Percentiles rank a stretch among this genome's conserved stretches.
These are phyloP conservation scores for Daedaleopsis sinensis DNA, from an alignment of 768 basidiomycete genomes.

Conservation along the genomic window DNA sequence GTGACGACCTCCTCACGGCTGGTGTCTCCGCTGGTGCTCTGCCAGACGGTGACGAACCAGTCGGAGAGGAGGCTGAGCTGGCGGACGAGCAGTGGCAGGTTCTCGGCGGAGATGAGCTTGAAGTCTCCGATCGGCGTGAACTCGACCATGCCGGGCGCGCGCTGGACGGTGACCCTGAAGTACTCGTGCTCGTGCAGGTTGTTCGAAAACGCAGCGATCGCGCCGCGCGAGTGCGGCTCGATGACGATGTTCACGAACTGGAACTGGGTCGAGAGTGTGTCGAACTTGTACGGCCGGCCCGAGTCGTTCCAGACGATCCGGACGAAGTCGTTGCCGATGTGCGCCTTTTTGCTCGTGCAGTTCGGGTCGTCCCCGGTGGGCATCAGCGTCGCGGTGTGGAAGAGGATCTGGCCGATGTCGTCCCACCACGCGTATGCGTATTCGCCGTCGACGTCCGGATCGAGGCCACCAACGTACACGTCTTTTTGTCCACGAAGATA, in stretches of 20 bases:
- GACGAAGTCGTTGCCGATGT: slow-evolving; percentile 96
- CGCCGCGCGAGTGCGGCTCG: slow-evolving; percentile 86
- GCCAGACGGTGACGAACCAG: slow-evolving; percentile 87
- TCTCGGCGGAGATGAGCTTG: slow-evolving; percentile 90
- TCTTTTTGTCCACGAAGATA: slow-evolving; percentile 88
- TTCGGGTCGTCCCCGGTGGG: slow-evolving; percentile 76
- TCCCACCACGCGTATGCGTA: slow-evolving; percentile 99
- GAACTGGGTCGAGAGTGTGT: slow-evolving; percentile 91
- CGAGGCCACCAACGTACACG: slow-evolving; percentile 90
- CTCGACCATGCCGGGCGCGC: slow-evolving; percentile 88
- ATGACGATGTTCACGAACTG: slow-evolving; percentile 98
- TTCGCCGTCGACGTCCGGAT: slow-evolving; percentile 91
- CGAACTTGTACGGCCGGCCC: slow-evolving; percentile 84
- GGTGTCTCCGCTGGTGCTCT: slow-evolving; percentile 72
- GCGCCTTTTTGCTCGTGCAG: slow-evolving; percentile 86
- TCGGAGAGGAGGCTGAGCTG: slow-evolving; percentile 88
- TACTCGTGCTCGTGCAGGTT: slow-evolving; percentile 90
- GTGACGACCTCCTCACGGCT: slow-evolving; percentile 77
- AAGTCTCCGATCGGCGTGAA: slow-evolving; percentile 92
- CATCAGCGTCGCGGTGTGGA: slow-evolving; percentile 98
- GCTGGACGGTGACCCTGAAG: slow-evolving; percentile 93
- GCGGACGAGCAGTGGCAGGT: slow-evolving; percentile 83
- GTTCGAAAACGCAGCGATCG: slow-evolving; percentile 84
- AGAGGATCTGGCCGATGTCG: slow-evolving; percentile 92
- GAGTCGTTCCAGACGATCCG: slow-evolving; percentile 99